These are phyloP conservation scores for Sordariomycetes sp. DNA, from an alignment of 2,329 filamentous ascomycete species.

Conservation along the genomic window DNA sequence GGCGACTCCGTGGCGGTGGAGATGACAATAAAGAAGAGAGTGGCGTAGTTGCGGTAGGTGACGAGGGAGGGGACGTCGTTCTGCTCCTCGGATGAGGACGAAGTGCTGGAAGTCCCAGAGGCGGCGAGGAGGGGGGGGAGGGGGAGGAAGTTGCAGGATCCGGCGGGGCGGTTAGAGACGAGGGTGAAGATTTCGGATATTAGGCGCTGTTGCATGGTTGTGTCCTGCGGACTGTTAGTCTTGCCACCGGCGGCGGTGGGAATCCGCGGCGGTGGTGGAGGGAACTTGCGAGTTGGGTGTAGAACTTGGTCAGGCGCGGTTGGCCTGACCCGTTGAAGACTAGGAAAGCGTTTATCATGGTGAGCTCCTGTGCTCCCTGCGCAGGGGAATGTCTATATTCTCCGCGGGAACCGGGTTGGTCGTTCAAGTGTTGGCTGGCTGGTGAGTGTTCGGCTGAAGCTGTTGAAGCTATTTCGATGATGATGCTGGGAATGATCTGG, in stretches of 20 bases:
- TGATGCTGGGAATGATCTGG: neutral
- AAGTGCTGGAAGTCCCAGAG: conserved; percentile 53
- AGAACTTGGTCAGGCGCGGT: conserved; percentile 95
- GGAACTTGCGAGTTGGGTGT: conserved; percentile 72
- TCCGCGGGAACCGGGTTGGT: neutral
- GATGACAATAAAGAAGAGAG: conserved; percentile 97
- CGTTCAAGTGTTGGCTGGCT: neutral
- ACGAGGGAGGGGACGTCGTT: conserved; percentile 91
- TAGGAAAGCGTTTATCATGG: conserved; percentile 96
- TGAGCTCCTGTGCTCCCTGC: conserved; percentile 8
- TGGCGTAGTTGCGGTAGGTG: conserved; percentile 96
- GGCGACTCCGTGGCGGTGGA: conserved; percentile 93
- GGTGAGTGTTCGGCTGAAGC: neutral
- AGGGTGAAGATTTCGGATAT: conserved; percentile 97
- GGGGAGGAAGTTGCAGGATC: conserved; percentile 94
- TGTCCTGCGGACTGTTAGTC: conserved; percentile 53
- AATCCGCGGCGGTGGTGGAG: neutral
- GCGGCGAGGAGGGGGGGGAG: conserved; percentile 55
- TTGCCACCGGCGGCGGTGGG: conserved; percentile 2
- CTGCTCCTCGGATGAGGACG: conserved; percentile 55
- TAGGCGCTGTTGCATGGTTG: conserved; percentile 89
- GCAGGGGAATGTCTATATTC: neutral
- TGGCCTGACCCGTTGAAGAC: conserved; percentile 99
- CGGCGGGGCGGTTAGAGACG: conserved; percentile 81
- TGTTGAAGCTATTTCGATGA: neutral